Evolutionary conservation across 2,329 filamentous ascomycete species (phyloP), one percentile per base, ranked within the genome.

Genomic region (Amphichorda felina): DNA sequence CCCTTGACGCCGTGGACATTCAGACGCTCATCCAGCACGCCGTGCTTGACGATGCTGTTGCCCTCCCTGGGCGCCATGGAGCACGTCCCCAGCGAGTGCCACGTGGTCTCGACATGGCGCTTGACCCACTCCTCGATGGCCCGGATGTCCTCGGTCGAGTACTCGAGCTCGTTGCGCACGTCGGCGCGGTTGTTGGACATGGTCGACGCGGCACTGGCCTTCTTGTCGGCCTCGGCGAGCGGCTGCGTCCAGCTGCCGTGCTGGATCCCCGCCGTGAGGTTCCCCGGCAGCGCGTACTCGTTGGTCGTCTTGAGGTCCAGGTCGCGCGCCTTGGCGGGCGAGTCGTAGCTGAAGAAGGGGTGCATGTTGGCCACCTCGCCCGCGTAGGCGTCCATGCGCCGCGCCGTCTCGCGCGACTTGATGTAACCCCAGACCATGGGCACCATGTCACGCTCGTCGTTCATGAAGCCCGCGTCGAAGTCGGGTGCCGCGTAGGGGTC

Each of bases 371-470:
- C 59, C 5, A 83, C 80, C 53, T 88, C 82, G 40, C 82, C 82
- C 2, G 81, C 81, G 43, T 84, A 87, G 1, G 81, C 75, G 18
- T 79, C 70, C 82, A 86, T 86, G 43, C 81, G 74, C 4, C 82
- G 71, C 2, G 82, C 82, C 4, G 81, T 87, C 66, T 86, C 82
- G 38, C 82, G 78, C 2, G 78, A 83, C 61, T 86, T 86, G 64
- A 86, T 82, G 58, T 87, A 87, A 4, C 78, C 78, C 82, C 82
- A 87, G 5, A 88, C 80, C 77, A 83, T 85, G 8, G 82, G 81
- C 1, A 77, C 81, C 82, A 88, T 87, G 49, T 88, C 83, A 17
- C 82, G 70, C 58, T 84, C 79, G 57, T 88, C 82, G 48, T 84
- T 88, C 82, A 88, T 86, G 64, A 87, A 88, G 16, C 82, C 81